Percentiles rank a stretch among this genome's conserved stretches.
phyloP scores from a whole-genome alignment of 805 yeast species.

The Sugiyamaella floridensis region DNA sequence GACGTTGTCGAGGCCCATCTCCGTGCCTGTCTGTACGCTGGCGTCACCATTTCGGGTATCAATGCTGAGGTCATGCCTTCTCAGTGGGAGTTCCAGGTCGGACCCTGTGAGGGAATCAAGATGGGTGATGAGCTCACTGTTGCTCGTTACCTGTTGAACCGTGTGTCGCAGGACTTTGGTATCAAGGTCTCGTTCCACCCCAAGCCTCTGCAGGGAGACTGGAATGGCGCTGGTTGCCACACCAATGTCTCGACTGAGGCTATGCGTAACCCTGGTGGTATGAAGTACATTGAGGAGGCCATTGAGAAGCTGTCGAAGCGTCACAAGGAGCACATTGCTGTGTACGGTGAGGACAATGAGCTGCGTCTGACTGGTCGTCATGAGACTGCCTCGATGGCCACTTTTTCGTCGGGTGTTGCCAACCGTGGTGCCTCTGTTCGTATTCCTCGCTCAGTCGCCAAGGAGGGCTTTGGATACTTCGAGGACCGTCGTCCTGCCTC shows the following conservation, averaged over 20 bases:
- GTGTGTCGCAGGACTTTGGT: conserved; percentile 98
- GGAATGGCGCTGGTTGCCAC: conserved; percentile 99
- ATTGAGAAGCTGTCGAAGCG: conserved; percentile 90
- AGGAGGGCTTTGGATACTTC: conserved; percentile 96
- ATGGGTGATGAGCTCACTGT: conserved; percentile 99
- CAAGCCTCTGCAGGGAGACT: conserved; percentile 96
- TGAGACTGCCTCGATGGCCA: conserved; percentile 92
- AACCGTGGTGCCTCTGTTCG: conserved; percentile 99
- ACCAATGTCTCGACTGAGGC: conserved; percentile 90
- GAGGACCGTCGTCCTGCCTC: conserved; percentile 99
- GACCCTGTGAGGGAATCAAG: conserved; percentile 89
- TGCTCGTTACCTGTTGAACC: conserved; percentile 84
- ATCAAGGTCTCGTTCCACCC: conserved; percentile 99
- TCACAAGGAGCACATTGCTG: conserved; percentile 91
- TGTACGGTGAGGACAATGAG: conserved; percentile 94
- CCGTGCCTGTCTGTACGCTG: conserved; percentile 94
- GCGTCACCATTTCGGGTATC: conserved; percentile 87
- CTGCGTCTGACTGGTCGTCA: conserved; percentile 95
- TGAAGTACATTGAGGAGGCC: conserved; percentile 88
- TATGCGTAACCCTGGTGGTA: conserved; percentile 95
- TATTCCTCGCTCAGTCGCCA: conserved; percentile 98
- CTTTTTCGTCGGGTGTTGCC: conserved; percentile 95
- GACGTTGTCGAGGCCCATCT: conserved; percentile 98
- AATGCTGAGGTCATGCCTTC: conserved; percentile 99
- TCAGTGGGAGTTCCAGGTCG: conserved; percentile 99